Evolutionary conservation across 106 monocot genomes (phyloP), one percentile per base, ranked within the genome.

Genomic region (Chionographis japonica): DNA sequence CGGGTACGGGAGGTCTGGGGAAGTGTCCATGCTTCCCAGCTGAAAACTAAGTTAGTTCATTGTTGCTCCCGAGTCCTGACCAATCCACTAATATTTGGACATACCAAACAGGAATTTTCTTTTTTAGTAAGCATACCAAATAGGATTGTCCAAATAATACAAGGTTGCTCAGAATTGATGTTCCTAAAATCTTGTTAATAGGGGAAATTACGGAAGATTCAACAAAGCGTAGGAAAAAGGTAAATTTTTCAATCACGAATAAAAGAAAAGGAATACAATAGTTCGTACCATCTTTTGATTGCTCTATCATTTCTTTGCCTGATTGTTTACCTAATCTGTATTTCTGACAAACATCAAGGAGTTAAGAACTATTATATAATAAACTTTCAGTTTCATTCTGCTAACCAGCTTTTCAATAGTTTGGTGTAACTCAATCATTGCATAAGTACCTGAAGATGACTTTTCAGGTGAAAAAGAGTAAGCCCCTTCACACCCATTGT

Each of bases 401-500:
- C 20, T 37, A 37, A 3, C 61, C 14, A 63, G 18, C 2, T 12
- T 6, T 13, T 56, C 39, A 2, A 3, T 46, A 10, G 9, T 46
- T 46, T 2, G 46, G 9, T 0, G 5, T 46, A 46, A 46, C 46
- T 46, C 9, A 77, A 57, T 15, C 14, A 51, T 19, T 50, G 52
- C 36, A 37, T 5, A 68, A 3, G 10, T 84, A 89, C 95, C 86
- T 97, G 95, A 13, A 97, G 88, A 77, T 92, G 95, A 76, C 95
- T 97, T 80, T 97, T 97, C 17, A 92, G 71, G 66, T 97, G 95
- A 67, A 97, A 97, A 60, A 92, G 86, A 14, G 92, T 94, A 27
- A 94, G 85, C 1, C 90, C 90, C 72, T 94, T 94, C 9, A 91
- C 94, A 57, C 90, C 90, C 94, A 94, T 94, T 65, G 90, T 88